Percentiles rank a stretch among this genome's conserved stretches.
phyloP scores from a whole-genome alignment of 305 asterid genomes.

The Fraxinus nigra region DNA sequence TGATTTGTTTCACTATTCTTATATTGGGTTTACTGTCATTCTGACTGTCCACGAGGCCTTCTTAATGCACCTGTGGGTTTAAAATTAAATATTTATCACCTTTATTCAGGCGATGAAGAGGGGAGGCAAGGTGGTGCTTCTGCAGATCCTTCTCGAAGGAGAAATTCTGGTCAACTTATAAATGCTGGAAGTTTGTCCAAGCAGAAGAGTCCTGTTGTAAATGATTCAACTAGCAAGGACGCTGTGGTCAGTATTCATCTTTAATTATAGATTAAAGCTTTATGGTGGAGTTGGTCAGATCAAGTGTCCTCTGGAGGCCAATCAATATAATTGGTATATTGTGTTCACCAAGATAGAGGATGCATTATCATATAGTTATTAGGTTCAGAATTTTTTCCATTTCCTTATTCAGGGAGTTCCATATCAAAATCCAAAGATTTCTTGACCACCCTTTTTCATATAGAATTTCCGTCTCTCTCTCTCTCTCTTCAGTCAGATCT shows the following conservation, averaged over 20 bases:
- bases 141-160: conserved; percentile 61
- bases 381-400: not conserved
- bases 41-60: not conserved
- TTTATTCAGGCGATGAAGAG: conserved; percentile 66
- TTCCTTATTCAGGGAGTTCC: not conserved
- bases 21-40: not conserved
- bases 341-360: not conserved
- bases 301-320: not conserved
- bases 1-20: not conserved
- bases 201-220: conserved; percentile 73
- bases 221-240: conserved; percentile 81
- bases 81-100: not conserved
- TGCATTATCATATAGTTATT: not conserved
- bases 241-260: conserved; percentile 58
- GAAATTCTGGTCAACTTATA: conserved; percentile 58
- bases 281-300: conserved; percentile 4
- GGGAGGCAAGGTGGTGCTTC: conserved; percentile 60
- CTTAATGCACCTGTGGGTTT: not conserved
- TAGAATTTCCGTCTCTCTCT: not conserved
- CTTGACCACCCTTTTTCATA: not conserved
- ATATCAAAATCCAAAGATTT: not conserved
- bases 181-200: conserved; percentile 51
- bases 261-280: conserved; percentile 12
- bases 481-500: not conserved
- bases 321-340: not conserved